phyloP scores from a whole-genome alignment of 805 yeast species.

The Diddensiella santjacobensis region DNA sequence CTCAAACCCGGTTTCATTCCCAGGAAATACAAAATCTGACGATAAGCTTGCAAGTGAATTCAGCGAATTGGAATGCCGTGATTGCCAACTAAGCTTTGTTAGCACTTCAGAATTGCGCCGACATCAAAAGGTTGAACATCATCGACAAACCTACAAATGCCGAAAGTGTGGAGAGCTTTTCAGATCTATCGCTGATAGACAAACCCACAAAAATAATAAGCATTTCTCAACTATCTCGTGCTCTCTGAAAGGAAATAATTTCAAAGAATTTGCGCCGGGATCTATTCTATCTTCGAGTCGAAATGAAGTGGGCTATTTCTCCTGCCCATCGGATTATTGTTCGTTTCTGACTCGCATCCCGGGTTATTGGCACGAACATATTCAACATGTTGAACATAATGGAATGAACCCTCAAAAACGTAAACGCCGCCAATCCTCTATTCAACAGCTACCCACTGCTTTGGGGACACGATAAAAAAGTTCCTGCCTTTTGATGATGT shows the following conservation, averaged over 20 bases:
- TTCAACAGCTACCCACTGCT: neutral
- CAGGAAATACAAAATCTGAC: neutral
- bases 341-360: constrained; percentile 28
- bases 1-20: neutral
- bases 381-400: constrained; percentile 25
- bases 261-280: constrained; percentile 22
- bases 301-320: constrained; percentile 24
- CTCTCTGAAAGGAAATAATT: constrained; percentile 20
- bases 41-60: neutral
- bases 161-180: constrained; percentile 28
- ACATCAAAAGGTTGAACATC: constrained; percentile 23
- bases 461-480: neutral
- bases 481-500: neutral
- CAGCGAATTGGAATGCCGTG: constrained; percentile 17
- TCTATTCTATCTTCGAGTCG: constrained; percentile 19
- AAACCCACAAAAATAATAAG: constrained; percentile 28
- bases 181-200: constrained; percentile 26
- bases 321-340: constrained; percentile 25
- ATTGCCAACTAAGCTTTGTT: constrained; percentile 20
- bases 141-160: constrained; percentile 22
- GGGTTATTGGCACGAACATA: constrained; percentile 27
- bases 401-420: constrained; percentile 28
- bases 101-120: constrained; percentile 22
- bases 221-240: constrained; percentile 24
- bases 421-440: constrained; percentile 13